Percentiles rank a stretch among this genome's conserved stretches.
phyloP scores from a whole-genome alignment of 1,284 basidiomycete genomes.

The Phenoliferia sp. region DNA sequence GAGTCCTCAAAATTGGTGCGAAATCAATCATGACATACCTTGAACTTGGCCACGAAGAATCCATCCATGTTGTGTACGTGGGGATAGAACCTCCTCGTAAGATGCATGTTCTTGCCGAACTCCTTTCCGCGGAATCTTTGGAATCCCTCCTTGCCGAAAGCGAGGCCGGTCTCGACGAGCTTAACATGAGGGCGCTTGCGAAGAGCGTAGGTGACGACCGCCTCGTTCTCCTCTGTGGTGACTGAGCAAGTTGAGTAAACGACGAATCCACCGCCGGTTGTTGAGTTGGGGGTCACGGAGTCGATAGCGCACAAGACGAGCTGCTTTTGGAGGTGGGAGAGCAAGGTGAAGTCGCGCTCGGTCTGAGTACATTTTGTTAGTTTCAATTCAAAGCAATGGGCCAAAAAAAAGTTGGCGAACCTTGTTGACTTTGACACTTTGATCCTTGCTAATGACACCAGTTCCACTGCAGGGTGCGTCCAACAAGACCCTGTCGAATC shows the following conservation, averaged over 20 bases:
- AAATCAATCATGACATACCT: constrained; percentile 40
- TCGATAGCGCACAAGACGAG: constrained; percentile 97
- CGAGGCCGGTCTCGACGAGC: constrained; percentile 87
- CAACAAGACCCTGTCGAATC: constrained; percentile 91
- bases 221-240: constrained; percentile 96
- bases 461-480: constrained; percentile 98
- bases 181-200: constrained; percentile 92
- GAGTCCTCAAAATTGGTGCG: not conserved
- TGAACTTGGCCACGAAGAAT: constrained; percentile 98
- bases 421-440: constrained; percentile 98
- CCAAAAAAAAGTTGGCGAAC: constrained; percentile 46
- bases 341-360: constrained; percentile 86
- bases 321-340: constrained; percentile 97
- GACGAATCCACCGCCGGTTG: constrained; percentile 79
- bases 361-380: constrained; percentile 53
- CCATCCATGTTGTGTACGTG: constrained; percentile 81
- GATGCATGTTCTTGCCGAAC: constrained; percentile 72
- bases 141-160: constrained; percentile 90
- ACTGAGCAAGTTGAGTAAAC: constrained; percentile 99
- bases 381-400: not conserved
- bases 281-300: constrained; percentile 81
- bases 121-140: constrained; percentile 81
- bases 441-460: constrained; percentile 96
- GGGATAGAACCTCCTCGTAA: constrained; percentile 86
- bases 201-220: constrained; percentile 97